Evolutionary conservation across 768 basidiomycete species (phyloP).

Genomic region (Xerocomellus intermedius): DNA sequence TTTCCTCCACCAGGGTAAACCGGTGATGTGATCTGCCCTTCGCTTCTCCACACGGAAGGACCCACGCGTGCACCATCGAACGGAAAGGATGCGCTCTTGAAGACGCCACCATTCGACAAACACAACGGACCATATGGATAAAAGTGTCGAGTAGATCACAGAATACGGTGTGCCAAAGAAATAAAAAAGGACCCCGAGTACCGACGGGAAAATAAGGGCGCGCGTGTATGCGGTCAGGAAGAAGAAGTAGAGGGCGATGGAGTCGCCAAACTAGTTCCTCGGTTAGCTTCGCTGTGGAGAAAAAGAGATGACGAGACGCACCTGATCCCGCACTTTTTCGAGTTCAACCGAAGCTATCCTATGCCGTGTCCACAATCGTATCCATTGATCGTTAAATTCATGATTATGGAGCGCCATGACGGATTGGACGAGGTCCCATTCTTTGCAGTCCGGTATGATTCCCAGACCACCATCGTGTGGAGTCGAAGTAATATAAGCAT

Average conservation of each 20-base stretch:
- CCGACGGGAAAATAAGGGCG: slow-evolving; percentile 73
- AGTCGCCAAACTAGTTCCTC: slow-evolving; percentile 64
- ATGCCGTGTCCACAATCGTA: slow-evolving; percentile 68
- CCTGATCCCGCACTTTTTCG: slow-evolving; percentile 72
- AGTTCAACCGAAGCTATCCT: slow-evolving; percentile 63
- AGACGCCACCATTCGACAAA: slow-evolving; percentile 95
- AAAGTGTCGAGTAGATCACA: slow-evolving; percentile 67
- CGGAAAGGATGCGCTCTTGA: slow-evolving; percentile 76
- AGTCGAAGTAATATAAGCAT: slow-evolving; percentile 68
- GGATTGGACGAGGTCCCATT: slow-evolving; percentile 80
- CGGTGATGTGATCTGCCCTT: slow-evolving; percentile 55
- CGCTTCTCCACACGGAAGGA: slow-evolving; percentile 75
- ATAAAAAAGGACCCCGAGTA: slow-evolving; percentile 67
- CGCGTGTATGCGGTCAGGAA: slow-evolving; percentile 85
- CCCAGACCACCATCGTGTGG: slow-evolving; percentile 81
- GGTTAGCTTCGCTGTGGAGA: neutral
- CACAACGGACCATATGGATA: slow-evolving; percentile 80
- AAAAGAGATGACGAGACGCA: slow-evolving; percentile 27
- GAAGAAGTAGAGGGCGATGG: slow-evolving; percentile 83
- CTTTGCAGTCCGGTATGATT: slow-evolving; percentile 64
- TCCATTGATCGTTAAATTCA: slow-evolving; percentile 77
- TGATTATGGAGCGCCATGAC: slow-evolving; percentile 85
- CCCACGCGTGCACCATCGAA: slow-evolving; percentile 79
- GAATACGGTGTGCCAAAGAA: slow-evolving; percentile 73
- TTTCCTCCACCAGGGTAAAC: slow-evolving; percentile 70